Base-by-base conservation (phyloP, 2,329 filamentous ascomycete species). In the Exutisphaerella laricina region DNA sequence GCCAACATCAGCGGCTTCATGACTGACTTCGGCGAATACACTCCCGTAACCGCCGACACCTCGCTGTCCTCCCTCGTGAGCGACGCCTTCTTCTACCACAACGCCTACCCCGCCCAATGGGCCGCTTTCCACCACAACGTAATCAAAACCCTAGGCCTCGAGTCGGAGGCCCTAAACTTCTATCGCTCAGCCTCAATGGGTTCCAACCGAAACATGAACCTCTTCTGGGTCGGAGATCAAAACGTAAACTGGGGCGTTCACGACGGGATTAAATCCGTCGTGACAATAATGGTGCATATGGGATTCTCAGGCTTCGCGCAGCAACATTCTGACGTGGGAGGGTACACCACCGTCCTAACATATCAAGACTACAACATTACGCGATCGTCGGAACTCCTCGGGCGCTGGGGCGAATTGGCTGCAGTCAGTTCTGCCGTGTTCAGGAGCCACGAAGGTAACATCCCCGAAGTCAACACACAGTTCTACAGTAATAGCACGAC, bases 221-320 rank as follows among this genome's bases (percentile, higher is more conserved):
- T 66, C 5, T 66, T 65, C 57, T 66, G 64, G 63, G 61, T 59
- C 3, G 63, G 64, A 26, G 64, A 66, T 32, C 62, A 66, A 36
- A 56, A 65, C 32, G 60, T 61, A 13, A 53, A 60, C 32, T 61
- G 59, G 58, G 57, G 59, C 3, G 42, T 58, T 17, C 59, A 64
- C 23, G 64, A 66, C 30, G 62, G 63, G 5, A 60, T 66, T 41
- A 63, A 64, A 35, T 59, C 60, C 13, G 58, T 58, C 17, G 51
- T 66, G 17, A 65, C 60, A 1, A 55, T 59, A 34, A 57, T 61
- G 48, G 55, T 58, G 4, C 64, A 66, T 41, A 64, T 66, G 61
- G 64, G 63, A 20, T 41, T 64, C 26, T 60, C 56, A 4, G 64
- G 64, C 10, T 66, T 60, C 36, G 54, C 59, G 1, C 60, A 66